These are phyloP conservation scores for Penicillium dipodomyicola DNA, from an alignment of 495 filamentous ascomycete species.

Conservation along the genomic window DNA sequence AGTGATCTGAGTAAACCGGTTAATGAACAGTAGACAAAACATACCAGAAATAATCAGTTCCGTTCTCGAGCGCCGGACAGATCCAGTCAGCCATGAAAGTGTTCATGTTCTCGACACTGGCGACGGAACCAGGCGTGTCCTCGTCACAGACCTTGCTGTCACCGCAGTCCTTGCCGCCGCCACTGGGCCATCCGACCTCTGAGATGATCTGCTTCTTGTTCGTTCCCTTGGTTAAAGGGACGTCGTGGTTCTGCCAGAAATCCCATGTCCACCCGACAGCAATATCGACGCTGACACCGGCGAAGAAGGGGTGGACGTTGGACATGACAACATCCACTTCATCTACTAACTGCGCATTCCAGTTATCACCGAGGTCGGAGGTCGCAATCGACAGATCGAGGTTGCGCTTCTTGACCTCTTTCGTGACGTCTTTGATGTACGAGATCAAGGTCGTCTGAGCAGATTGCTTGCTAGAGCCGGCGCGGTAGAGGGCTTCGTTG, in stretches of 20 bases:
- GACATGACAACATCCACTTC: constrained; percentile 88
- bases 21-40: constrained; percentile 18
- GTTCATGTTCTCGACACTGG: constrained; percentile 83
- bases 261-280: constrained; percentile 80
- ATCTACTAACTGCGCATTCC: constrained; percentile 64
- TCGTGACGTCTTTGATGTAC: constrained; percentile 64
- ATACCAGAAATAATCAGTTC: constrained; percentile 91
- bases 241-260: constrained; percentile 73
- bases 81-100: constrained; percentile 82
- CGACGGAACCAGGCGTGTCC: constrained; percentile 59
- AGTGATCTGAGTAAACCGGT: not conserved
- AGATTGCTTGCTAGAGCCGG: constrained; percentile 50
- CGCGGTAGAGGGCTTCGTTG: constrained; percentile 88
- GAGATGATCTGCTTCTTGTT: constrained; percentile 68
- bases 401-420: constrained; percentile 63
- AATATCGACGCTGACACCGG: constrained; percentile 62
- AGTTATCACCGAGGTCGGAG: constrained; percentile 86
- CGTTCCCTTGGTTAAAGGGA: constrained; percentile 55
- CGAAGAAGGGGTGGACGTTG: constrained; percentile 97
- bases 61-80: constrained; percentile 72
- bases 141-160: constrained; percentile 50
- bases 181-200: constrained; percentile 90
- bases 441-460: constrained; percentile 61
- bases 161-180: constrained; percentile 79
- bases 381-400: constrained; percentile 79